Base-by-base conservation (phyloP, 129 eudicot genomes). In the Helianthus tuberosus region DNA sequence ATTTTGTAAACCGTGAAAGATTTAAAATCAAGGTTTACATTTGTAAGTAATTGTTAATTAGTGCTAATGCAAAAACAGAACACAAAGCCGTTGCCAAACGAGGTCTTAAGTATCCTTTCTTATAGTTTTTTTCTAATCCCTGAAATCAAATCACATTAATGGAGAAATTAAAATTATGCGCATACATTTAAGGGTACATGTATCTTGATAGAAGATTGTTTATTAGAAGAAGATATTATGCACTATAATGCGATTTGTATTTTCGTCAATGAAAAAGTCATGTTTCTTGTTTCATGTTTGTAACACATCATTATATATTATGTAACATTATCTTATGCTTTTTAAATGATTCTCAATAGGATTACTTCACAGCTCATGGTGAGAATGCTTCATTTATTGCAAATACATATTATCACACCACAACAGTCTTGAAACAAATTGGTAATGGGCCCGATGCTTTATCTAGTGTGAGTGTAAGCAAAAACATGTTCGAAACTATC, bases 321-420 rank as follows among this genome's bases (percentile, higher is more conserved):
- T 8, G n/a, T 43, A 11, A 43, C 72, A 11, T 9, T 27, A 29
- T 39, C 43, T 43, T 16, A 67, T 62, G 27, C 53, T 54, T 70
- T 32, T 53, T 44, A 16, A 54, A 17, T 54, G 25, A 54, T 38
- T 43, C 50, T 64, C 43, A 53, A 44, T 87, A 94, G 99, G 99
- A 94, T 54, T 94, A 94, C 70, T 94, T 84, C 69, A 94, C 97
- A 2, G 83, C 94, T 29, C 99, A 94, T 76, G 96, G 97, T 11
- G 99, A 91, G 43, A 85, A 88, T 78, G 99, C 99, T 44, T 79
- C 93, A 67, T 91, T 85, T 65, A 86, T 94, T 75, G 93, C 99
- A 64, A 94, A 78, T 76, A 85, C 91, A 35, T 94, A 91, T 84
- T 91, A 91, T 84, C 97, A 87, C 65, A 90, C 99, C 3, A 91